Evolutionary conservation across 2,329 filamentous ascomycete species (phyloP).

Genomic region (Scedosporium dehoogii): DNA sequence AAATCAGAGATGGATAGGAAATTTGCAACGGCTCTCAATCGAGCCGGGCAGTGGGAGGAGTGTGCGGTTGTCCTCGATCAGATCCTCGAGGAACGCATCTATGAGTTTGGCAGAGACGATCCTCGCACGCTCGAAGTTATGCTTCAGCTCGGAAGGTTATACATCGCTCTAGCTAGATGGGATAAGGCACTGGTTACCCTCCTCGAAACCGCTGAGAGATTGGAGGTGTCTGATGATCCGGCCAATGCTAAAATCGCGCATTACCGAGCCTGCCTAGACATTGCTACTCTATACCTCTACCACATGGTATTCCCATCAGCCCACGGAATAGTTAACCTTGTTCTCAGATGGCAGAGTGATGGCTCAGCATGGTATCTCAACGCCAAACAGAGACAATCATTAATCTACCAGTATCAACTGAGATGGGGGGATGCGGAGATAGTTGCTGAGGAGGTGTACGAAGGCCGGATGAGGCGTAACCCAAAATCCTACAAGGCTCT

Average conservation of each 20-base stretch:
- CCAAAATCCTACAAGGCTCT: neutral
- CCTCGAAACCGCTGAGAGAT: neutral
- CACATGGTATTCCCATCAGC: neutral
- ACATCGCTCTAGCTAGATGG: neutral
- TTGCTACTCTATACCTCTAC: neutral
- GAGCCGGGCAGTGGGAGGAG: slow-evolving; percentile 3
- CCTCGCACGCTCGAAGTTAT: neutral
- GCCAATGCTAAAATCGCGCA: too few species aligned
- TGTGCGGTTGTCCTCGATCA: neutral
- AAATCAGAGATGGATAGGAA: neutral
- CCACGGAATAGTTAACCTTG: neutral
- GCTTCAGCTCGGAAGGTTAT: neutral
- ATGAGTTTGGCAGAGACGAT: neutral
- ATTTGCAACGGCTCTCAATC: slow-evolving; percentile 2
- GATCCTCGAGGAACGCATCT: neutral
- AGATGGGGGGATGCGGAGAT: neutral
- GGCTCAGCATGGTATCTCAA: neutral
- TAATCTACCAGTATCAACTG: slow-evolving; percentile 1
- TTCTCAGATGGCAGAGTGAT: neutral
- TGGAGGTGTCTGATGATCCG: neutral
- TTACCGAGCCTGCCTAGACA: neutral
- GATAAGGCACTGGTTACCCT: neutral
- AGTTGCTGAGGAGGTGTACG: neutral
- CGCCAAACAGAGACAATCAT: neutral
- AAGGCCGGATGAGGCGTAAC: neutral